These are phyloP conservation scores for Tolypocladium tropicale DNA, from an alignment of 2,329 filamentous ascomycete genomes.

Conservation along the genomic window DNA sequence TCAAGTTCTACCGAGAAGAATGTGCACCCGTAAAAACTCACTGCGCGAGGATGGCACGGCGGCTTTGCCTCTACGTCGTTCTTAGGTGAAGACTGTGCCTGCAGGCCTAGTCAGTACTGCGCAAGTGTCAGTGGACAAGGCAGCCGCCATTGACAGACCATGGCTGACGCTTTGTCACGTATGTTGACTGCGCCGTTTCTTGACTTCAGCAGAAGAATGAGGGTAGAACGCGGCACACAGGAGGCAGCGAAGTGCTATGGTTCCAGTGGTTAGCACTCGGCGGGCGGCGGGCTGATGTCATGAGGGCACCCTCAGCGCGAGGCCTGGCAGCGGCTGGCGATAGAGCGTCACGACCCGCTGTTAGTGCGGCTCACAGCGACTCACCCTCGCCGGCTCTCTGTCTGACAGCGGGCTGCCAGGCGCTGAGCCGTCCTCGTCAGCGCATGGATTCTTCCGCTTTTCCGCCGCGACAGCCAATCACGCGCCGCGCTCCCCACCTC, in stretches of 20 bases:
- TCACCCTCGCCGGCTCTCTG: too few relatives aligned
- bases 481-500: slow-evolving; percentile 12
- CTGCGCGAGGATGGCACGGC: slow-evolving; percentile 77
- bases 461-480: slow-evolving; percentile 12
- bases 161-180: background rate
- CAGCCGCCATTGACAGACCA: background rate
- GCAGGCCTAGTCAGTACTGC: background rate
- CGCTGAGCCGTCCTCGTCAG: background rate
- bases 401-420: too few relatives aligned
- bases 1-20: background rate
- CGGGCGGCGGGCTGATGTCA: background rate
- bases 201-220: background rate
- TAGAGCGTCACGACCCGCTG: background rate
- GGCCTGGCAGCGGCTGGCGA: background rate
- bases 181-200: background rate
- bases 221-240: background rate
- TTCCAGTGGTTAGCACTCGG: background rate
- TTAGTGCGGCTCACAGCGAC: slow-evolving; percentile 1
- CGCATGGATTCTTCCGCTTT: background rate
- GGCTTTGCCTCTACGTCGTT: slow-evolving; percentile 65
- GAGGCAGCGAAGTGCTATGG: background rate
- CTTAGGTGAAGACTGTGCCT: slow-evolving; percentile 33
- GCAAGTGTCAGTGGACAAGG: background rate
- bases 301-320: background rate
- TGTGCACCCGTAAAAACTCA: slow-evolving; percentile 30